Conservation (phyloP, 495 filamentous ascomycete genomes). For the Penicillium maclennaniae region DNA sequence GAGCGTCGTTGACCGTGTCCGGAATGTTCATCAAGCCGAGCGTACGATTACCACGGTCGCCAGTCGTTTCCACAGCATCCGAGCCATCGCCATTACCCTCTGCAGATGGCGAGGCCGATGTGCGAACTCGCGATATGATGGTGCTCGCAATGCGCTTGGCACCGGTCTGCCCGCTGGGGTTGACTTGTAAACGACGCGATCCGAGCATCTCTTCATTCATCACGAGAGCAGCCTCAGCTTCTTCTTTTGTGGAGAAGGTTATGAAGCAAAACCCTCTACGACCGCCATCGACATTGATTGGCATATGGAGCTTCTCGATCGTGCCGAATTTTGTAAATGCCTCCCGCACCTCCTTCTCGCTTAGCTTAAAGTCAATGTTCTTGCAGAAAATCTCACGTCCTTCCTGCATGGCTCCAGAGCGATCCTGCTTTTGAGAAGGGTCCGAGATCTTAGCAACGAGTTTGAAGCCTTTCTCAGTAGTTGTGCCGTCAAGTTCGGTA, state of each 20-base stretch:
- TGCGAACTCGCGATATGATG: constrained; percentile 35
- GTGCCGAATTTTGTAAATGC: constrained; percentile 72
- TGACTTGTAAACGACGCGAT: constrained; percentile 67
- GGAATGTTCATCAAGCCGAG: constrained; percentile 58
- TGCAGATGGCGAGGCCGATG: constrained; percentile 34
- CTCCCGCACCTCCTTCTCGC: constrained; percentile 62
- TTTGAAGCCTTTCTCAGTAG: constrained; percentile 59
- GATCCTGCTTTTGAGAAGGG: constrained; percentile 68
- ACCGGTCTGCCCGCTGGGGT: constrained; percentile 47
- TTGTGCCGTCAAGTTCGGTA: constrained; percentile 63
- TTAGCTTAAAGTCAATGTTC: constrained; percentile 64
- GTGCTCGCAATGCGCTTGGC: constrained; percentile 46
- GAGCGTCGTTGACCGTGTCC: constrained; percentile 62
- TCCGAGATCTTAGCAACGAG: constrained; percentile 80
- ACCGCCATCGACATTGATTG: constrained; percentile 58
- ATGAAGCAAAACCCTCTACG: constrained; percentile 75
- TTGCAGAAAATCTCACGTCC: constrained; percentile 81
- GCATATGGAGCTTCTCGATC: constrained; percentile 64
- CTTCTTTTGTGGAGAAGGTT: constrained; percentile 66
- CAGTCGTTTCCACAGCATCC: constrained; percentile 26
- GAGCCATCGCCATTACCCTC: constrained; percentile 32
- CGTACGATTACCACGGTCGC: constrained; percentile 49
- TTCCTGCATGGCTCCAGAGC: constrained; percentile 79
- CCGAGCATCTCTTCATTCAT: constrained; percentile 69
- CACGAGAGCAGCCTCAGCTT: constrained; percentile 64